A percentile compares a stretch with the other conserved stretches of the same genome.
Conservation (phyloP, 805 yeast genomes). For the Schwanniomyces occidentalis region DNA sequence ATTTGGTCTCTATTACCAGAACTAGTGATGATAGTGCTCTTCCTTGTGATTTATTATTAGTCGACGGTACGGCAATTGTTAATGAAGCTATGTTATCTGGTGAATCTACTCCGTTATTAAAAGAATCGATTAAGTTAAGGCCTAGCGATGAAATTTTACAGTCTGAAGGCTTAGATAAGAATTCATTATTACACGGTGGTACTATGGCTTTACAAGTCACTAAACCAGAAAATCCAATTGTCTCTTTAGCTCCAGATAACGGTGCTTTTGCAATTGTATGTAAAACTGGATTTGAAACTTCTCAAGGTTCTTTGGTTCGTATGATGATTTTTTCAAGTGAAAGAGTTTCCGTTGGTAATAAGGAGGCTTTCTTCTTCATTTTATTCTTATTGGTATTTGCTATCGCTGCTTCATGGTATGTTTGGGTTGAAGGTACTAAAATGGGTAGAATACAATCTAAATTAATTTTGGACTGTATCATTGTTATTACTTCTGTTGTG, state of each 20-base stretch:
- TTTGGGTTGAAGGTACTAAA: constrained; percentile 95
- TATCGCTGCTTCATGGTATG: constrained; percentile 94
- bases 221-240: constrained; percentile 50
- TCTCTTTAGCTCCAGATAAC: constrained; percentile 77
- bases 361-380: constrained; percentile 90
- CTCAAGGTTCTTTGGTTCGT: constrained; percentile 96
- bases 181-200: constrained; percentile 90
- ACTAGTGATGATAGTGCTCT: constrained; percentile 88
- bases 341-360: constrained; percentile 93
- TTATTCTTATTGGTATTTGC: constrained; percentile 89
- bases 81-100: constrained; percentile 99
- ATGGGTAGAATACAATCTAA: constrained; percentile 96
- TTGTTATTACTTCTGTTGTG: constrained; percentile 94
- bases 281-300: constrained; percentile 97
- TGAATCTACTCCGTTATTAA: constrained; percentile 94
- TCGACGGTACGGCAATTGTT: constrained; percentile 91
- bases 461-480: constrained; percentile 90
- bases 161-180: constrained; percentile 83
- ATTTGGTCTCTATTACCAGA: constrained; percentile 82
- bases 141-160: constrained; percentile 68
- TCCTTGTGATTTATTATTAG: constrained; percentile 87
- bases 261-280: constrained; percentile 91
- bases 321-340: constrained; percentile 97
- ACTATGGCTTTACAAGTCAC: constrained; percentile 93
- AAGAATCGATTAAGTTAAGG: constrained; percentile 86